Evolutionary conservation across 2,329 filamentous ascomycete species (phyloP), one percentile per base, ranked within the genome.

Genomic region (Scolecobasidium constrictum): DNA sequence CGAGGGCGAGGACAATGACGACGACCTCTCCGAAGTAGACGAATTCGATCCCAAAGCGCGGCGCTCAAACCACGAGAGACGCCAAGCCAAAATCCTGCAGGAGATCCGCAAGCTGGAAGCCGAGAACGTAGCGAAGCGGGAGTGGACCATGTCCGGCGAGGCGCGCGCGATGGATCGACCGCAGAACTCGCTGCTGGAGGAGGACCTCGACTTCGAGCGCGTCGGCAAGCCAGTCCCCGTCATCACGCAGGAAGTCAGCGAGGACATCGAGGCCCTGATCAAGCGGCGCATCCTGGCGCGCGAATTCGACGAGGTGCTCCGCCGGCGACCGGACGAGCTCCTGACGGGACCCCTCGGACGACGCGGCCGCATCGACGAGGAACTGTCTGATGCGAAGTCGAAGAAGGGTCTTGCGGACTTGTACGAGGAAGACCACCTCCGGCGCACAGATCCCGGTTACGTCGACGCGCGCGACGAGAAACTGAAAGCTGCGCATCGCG

Each of bases 121-220:
- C 3, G 86, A 81, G 20, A 90, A 88, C 43, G 81, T 96, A 1
- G 83, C 85, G 21, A 93, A 94, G 64, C 81, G 87, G 46, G 78
- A 90, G 55, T 98, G 92, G 92, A 83, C 85, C 15, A 68, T 96
- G 41, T 75, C 83, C 7, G 92, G 92, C 56, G 92, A 98, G 69
- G 88, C 88, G 4, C 74, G 78, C 38, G 90, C 86, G 2, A 71
- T 72, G 1, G 86, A 92, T 51, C 77, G 92, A 26, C 92, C 92
- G 0, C 59, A 86, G 42, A 96, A 98, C 66, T 95, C 90, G 1
- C 73, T 98, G 2, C 76, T 98, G 1, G 88, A 96, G 57, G 79
- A 96, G 64, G 87, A 96, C 54, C 74, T 98, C 19, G 90, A 96
- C 50, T 98, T 96, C 57, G 92, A 98, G 64, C 80, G 93, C 53